Evolutionary conservation across 2,329 filamentous ascomycete species (phyloP).

Genomic region (Scorias spongiosa): DNA sequence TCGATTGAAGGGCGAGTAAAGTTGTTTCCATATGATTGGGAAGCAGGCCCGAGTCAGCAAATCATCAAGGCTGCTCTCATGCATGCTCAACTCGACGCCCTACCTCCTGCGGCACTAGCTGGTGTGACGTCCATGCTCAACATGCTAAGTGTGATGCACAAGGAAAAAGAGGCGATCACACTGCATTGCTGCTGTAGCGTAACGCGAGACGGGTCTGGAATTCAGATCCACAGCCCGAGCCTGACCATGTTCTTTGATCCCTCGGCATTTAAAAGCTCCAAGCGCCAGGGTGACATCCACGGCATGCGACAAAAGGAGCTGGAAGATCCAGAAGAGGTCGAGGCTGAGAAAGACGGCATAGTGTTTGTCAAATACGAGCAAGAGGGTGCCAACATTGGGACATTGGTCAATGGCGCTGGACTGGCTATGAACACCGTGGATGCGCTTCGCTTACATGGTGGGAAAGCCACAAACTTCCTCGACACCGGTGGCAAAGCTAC

Average conservation of each 20-base stretch:
- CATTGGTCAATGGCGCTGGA: constrained; percentile 76
- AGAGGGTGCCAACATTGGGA: constrained; percentile 52
- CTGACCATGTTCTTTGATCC: constrained; percentile 55
- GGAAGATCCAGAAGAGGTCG: constrained; percentile 42
- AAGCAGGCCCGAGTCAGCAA: constrained; percentile 24
- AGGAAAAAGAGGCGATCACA: constrained; percentile 49
- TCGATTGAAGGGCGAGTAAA: constrained; percentile 29
- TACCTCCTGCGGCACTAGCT: constrained; percentile 27
- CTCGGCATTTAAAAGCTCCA: constrained; percentile 47
- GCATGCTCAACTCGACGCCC: constrained; percentile 39
- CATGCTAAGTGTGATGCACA: constrained; percentile 44
- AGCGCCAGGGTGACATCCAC: constrained; percentile 48
- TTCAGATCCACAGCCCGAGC: constrained; percentile 33
- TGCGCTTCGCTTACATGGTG: constrained; percentile 52
- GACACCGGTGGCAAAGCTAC: constrained; percentile 86
- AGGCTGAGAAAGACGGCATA: constrained; percentile 56
- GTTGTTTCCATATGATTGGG: constrained; percentile 49
- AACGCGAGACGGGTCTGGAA: constrained; percentile 19
- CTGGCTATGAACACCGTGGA: constrained; percentile 87
- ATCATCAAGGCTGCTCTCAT: constrained; percentile 29
- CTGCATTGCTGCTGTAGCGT: constrained; percentile 38
- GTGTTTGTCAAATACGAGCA: constrained; percentile 55
- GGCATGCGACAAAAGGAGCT: constrained; percentile 35
- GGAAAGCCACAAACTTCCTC: constrained; percentile 65
- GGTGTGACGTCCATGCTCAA: constrained; percentile 36